Percentiles rank a stretch among this genome's conserved stretches.
Evolutionary conservation across 176 grass and related monocot genomes (phyloP).

Genomic region (Aegilops umbellulata): DNA sequence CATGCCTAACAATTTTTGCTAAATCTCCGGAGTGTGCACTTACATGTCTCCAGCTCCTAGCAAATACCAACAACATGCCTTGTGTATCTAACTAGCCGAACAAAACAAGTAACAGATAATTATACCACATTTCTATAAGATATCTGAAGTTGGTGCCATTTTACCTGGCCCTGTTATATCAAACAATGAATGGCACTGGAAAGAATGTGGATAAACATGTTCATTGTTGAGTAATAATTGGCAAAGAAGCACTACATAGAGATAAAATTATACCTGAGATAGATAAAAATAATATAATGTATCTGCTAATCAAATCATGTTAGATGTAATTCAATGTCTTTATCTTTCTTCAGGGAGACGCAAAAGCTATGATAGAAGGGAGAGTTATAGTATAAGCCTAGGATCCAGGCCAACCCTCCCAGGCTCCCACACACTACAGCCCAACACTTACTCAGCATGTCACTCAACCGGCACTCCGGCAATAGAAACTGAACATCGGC

Average conservation of each 20-base stretch:
- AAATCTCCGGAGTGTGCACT: not conserved
- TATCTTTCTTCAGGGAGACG: not conserved
- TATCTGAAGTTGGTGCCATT: not conserved
- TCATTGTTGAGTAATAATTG: not conserved
- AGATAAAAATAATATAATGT: not conserved
- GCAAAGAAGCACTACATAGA: not conserved
- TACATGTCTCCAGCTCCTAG: not conserved
- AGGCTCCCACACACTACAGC: not conserved
- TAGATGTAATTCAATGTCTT: not conserved
- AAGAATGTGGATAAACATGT: slow-evolving; percentile 2
- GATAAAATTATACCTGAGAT: not conserved
- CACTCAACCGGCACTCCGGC: not conserved
- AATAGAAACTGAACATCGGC: not conserved
- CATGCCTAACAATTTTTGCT: slow-evolving; percentile 6
- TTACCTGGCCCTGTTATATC: not conserved
- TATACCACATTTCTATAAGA: slow-evolving; percentile 7
- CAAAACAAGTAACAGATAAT: not conserved
- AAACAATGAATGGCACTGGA: not conserved
- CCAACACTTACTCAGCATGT: not conserved
- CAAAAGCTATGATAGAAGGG: not conserved
- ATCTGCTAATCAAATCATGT: not conserved
- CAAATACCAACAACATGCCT: not conserved
- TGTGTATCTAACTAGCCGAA: not conserved
- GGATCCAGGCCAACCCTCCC: not conserved
- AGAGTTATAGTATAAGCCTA: not conserved